Conservation (phyloP, 139 green algal species). For the Tetraselmis striata region DNA sequence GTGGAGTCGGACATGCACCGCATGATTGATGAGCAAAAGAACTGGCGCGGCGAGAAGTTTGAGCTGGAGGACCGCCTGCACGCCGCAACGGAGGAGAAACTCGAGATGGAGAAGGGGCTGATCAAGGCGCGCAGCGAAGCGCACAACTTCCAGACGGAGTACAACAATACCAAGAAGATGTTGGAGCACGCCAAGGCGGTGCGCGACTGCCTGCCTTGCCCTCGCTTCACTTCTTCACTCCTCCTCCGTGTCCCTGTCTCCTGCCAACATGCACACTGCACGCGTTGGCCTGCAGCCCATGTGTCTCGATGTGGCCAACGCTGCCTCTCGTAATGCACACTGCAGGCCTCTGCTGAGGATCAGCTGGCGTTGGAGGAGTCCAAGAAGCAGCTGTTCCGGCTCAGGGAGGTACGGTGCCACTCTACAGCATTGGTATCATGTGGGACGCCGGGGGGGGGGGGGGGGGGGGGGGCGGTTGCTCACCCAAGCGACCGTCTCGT, state of each 20-base stretch:
- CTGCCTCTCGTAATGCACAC: neutral
- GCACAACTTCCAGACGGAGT: neutral
- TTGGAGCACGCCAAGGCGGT: neutral
- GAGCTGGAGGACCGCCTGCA: neutral
- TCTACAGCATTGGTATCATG: no score
- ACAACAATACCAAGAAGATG: neutral
- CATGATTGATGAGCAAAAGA: neutral
- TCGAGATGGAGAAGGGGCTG: neutral
- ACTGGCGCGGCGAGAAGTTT: neutral
- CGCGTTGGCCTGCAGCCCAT: no score
- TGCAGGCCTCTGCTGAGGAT: neutral
- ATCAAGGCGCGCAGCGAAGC: neutral
- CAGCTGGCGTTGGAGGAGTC: neutral
- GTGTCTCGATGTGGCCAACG: no score
- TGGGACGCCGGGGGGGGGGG: no score
- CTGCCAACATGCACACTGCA: no score
- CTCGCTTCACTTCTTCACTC: neutral
- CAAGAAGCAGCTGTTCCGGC: neutral
- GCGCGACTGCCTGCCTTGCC: neutral
- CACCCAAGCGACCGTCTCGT: no score
- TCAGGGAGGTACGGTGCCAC: neutral
- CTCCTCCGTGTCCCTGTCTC: no score
- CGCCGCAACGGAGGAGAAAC: neutral
- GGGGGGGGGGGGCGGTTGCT: no score
- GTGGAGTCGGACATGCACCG: neutral